Conservation (phyloP, 768 basidiomycete species). For the Tremella yokohamensis region DNA sequence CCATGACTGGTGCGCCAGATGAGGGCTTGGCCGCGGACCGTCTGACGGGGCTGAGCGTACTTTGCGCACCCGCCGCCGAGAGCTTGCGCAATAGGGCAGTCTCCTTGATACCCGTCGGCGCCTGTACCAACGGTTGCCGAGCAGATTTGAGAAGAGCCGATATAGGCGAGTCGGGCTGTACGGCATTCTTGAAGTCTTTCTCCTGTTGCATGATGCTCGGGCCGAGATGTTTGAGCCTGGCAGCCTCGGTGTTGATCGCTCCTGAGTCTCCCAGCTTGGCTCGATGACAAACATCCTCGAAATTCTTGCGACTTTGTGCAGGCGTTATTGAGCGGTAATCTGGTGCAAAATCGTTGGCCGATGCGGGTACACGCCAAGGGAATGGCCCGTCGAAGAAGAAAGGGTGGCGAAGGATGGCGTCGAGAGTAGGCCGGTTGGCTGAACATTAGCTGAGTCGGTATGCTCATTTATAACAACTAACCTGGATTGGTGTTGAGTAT, state of each 20-base stretch:
- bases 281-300: slow-evolving; percentile 57
- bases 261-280: slow-evolving; percentile 38
- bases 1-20: slow-evolving; percentile 22
- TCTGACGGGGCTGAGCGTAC: slow-evolving; percentile 56
- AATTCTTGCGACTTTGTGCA: slow-evolving; percentile 66
- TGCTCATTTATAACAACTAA: slow-evolving; percentile 18
- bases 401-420: slow-evolving; percentile 74
- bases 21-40: slow-evolving; percentile 12
- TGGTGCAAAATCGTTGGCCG: slow-evolving; percentile 71
- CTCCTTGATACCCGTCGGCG: slow-evolving; percentile 44
- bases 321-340: slow-evolving; percentile 68
- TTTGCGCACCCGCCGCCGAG: slow-evolving; percentile 55
- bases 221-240: slow-evolving; percentile 33
- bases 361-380: slow-evolving; percentile 72
- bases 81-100: slow-evolving; percentile 45
- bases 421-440: slow-evolving; percentile 72
- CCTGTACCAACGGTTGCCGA: slow-evolving; percentile 77
- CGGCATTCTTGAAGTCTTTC: slow-evolving; percentile 93
- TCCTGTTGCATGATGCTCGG: slow-evolving; percentile 56
- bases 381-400: slow-evolving; percentile 81
- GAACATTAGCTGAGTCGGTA: neutral
- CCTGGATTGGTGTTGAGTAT: slow-evolving; percentile 81
- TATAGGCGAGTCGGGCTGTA: slow-evolving; percentile 91
- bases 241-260: slow-evolving; percentile 29
- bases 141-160: slow-evolving; percentile 83